Conservation (phyloP, 768 basidiomycete genomes). For the Leccinum obscurum region DNA sequence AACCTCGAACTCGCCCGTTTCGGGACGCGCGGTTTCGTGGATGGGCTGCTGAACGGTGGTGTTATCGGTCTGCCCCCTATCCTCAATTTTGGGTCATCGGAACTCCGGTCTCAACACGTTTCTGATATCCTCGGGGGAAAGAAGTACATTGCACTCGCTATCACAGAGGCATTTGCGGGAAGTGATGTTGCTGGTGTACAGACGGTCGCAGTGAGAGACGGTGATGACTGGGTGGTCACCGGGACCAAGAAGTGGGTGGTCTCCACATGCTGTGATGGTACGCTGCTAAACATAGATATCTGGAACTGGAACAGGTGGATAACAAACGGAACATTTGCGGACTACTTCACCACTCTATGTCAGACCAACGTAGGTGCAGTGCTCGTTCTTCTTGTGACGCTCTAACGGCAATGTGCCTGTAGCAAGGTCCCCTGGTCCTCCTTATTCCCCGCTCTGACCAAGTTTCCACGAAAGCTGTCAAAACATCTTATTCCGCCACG, state of each 20-base stretch:
- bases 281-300: neutral
- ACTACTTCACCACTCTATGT: constrained; percentile 83
- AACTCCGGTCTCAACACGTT: constrained; percentile 68
- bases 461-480: constrained; percentile 85
- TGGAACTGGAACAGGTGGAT: constrained; percentile 64
- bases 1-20: constrained; percentile 82
- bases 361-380: constrained; percentile 54
- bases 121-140: constrained; percentile 74
- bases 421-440: constrained; percentile 76
- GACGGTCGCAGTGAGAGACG: constrained; percentile 84
- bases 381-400: neutral
- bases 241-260: constrained; percentile 84
- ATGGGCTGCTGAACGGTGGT: constrained; percentile 77
- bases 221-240: constrained; percentile 83
- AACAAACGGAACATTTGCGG: constrained; percentile 82
- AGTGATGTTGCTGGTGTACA: constrained; percentile 83
- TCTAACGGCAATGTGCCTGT: constrained; percentile 7
- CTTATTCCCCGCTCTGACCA: constrained; percentile 70
- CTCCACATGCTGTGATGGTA: neutral
- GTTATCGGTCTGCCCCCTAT: constrained; percentile 91
- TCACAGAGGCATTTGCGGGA: constrained; percentile 92
- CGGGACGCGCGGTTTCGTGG: constrained; percentile 83
- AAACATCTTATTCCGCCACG: constrained; percentile 88
- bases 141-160: constrained; percentile 87
- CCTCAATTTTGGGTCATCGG: constrained; percentile 82